A percentile compares a stretch with the other conserved stretches of the same genome.
Conservation (phyloP, 2,329 filamentous ascomycete species). For the Diaporthe capsici region DNA sequence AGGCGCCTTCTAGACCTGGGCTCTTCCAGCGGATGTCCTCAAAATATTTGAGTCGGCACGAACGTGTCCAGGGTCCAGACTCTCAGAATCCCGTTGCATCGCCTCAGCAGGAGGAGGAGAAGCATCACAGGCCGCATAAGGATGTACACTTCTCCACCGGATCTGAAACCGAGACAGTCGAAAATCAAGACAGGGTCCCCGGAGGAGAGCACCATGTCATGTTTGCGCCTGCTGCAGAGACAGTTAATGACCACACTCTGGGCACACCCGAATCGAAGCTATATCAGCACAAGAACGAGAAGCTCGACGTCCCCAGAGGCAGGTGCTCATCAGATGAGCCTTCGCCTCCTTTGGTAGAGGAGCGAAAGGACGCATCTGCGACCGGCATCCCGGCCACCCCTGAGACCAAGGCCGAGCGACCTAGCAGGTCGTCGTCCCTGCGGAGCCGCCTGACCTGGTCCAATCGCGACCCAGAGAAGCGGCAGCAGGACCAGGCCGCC, state of each 20-base stretch:
- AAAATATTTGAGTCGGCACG: constrained; percentile 45
- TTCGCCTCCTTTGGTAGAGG: neutral
- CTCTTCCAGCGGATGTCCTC: constrained; percentile 65
- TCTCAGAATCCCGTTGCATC: constrained; percentile 10
- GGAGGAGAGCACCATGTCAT: constrained; percentile 65
- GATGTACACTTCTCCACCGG: constrained; percentile 37
- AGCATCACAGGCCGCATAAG: constrained; percentile 44
- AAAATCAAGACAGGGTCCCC: neutral
- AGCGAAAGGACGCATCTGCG: neutral
- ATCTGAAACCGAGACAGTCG: constrained; percentile 22
- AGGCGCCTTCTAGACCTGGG: constrained; percentile 51
- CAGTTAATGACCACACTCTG: constrained; percentile 5
- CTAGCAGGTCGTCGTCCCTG: constrained; percentile 37
- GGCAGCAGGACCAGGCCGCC: constrained; percentile 56
- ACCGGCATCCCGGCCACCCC: neutral
- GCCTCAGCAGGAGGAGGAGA: constrained; percentile 13
- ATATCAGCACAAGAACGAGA: constrained; percentile 1
- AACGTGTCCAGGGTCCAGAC: neutral
- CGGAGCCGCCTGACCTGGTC: constrained; percentile 39
- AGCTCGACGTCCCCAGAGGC: constrained; percentile 17
- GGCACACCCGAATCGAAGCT: neutral
- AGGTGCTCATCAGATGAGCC: constrained; percentile 9
- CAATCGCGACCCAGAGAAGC: constrained; percentile 54
- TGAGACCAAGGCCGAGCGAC: constrained; percentile 17
- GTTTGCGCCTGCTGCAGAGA: constrained; percentile 60